These are phyloP conservation scores for Inga leiocalycina DNA, from an alignment of 306 rosid species.

Conservation along the genomic window DNA sequence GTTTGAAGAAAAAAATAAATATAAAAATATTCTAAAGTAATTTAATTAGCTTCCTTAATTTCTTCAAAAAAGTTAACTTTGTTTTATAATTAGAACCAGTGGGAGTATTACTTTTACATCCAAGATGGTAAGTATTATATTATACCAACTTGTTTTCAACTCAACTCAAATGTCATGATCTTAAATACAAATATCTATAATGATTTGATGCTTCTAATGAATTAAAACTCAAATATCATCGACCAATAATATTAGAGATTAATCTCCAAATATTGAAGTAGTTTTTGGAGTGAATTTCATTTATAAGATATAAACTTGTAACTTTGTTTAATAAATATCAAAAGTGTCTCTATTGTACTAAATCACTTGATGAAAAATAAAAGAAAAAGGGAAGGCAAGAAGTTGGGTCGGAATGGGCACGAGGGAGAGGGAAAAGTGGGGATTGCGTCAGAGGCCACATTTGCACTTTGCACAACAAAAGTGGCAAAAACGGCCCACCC, in stretches of 20 bases:
- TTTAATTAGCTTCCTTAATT: too few species aligned
- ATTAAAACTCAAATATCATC: background rate
- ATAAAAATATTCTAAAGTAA: too few species aligned
- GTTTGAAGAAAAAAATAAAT: too few species aligned
- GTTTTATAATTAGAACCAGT: too few species aligned
- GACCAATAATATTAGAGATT: too few species aligned
- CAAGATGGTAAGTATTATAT: too few species aligned
- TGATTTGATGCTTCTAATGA: background rate
- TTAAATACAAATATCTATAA: too few species aligned
- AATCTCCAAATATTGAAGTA: background rate
- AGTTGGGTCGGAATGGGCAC: background rate
- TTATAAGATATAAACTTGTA: background rate
- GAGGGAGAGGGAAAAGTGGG: constrained; percentile 37
- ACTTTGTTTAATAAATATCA: too few species aligned
- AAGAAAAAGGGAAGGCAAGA: too few species aligned
- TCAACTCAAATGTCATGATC: background rate
- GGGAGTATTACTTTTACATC: too few species aligned
- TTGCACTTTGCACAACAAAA: background rate
- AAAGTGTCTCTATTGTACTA: background rate
- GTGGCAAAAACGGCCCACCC: constrained; percentile 25
- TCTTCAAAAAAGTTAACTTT: too few species aligned
- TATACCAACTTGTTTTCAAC: background rate
- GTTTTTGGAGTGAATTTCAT: too few species aligned
- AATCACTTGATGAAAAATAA: background rate
- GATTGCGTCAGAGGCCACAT: constrained; percentile 49